Conservation (phyloP, 345 rosid species). For the Atalantia buxifolia region DNA sequence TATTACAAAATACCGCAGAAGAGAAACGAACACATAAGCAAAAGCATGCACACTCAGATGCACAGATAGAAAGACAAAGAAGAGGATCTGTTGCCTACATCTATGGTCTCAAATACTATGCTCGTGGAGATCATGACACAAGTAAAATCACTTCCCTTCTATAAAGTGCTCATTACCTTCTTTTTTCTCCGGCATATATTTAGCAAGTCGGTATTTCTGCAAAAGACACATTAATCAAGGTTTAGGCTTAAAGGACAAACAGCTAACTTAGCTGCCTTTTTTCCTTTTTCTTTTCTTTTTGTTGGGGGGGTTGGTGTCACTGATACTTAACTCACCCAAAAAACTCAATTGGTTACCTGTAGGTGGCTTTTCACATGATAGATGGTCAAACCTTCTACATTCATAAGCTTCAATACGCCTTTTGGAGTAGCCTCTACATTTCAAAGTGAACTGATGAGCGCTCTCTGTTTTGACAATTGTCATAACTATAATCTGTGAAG, state of each 20-base stretch:
- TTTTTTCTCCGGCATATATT: slow-evolving; percentile 81
- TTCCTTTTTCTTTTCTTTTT: too few species aligned
- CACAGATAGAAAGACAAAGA: not conserved
- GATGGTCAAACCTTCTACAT: slow-evolving; percentile 82
- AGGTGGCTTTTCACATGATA: slow-evolving; percentile 96
- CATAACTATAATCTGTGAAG: not conserved
- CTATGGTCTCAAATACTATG: not conserved
- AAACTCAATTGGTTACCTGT: slow-evolving; percentile 49
- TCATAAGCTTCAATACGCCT: slow-evolving; percentile 87
- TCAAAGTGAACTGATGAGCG: slow-evolving; percentile 17
- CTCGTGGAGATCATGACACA: not conserved
- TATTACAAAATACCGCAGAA: not conserved
- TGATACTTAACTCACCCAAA: slow-evolving; percentile 9
- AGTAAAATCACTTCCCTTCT: not conserved
- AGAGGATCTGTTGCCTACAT: not conserved
- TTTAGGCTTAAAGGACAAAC: not conserved
- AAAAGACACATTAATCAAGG: slow-evolving; percentile 17
- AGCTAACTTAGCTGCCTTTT: not conserved
- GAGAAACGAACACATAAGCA: not conserved
- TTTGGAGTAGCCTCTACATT: slow-evolving; percentile 90
- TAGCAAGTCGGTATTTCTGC: slow-evolving; percentile 94
- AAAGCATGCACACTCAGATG: not conserved
- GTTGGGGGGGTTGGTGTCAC: not conserved
- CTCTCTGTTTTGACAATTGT: not conserved
- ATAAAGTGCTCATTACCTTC: slow-evolving; percentile 56